Percentiles rank a stretch among this genome's conserved stretches.
Evolutionary conservation across 2,329 filamentous ascomycete genomes (phyloP).

Genomic region (Pseudonectria buxi): DNA sequence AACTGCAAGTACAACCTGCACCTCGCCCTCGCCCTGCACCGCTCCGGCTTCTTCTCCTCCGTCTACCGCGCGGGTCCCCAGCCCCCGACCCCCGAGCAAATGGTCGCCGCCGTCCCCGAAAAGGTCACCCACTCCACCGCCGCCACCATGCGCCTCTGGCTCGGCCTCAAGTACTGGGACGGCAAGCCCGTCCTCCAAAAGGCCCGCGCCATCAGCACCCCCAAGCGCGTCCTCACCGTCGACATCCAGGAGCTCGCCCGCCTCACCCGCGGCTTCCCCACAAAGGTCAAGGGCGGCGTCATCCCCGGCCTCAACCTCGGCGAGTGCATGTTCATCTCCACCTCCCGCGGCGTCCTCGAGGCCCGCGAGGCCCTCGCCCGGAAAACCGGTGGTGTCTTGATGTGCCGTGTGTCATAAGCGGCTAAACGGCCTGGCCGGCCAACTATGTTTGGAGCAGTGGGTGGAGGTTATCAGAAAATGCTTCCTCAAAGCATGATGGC

Average conservation of each 20-base stretch:
- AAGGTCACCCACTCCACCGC: conserved; percentile 64
- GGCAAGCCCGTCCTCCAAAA: conserved; percentile 69
- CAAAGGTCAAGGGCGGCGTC: conserved; percentile 52
- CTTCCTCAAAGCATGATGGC: conserved; percentile 15
- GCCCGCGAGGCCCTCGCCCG: conserved; percentile 73
- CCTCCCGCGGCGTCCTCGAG: conserved; percentile 73
- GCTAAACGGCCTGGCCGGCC: not conserved
- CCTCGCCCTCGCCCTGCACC: conserved; percentile 70
- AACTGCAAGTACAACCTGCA: conserved; percentile 74
- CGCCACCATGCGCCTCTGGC: conserved; percentile 69
- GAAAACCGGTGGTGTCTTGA: conserved; percentile 70
- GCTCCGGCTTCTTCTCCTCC: conserved; percentile 72
- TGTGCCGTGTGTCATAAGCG: conserved; percentile 59
- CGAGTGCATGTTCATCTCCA: conserved; percentile 75
- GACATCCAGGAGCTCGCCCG: conserved; percentile 53
- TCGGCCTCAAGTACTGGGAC: conserved; percentile 86
- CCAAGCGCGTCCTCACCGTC: conserved; percentile 64
- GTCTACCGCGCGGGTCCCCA: conserved; percentile 64
- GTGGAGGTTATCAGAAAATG: conserved; percentile 5
- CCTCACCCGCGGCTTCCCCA: conserved; percentile 62
- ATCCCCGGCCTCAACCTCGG: conserved; percentile 71
- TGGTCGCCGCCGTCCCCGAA: conserved; percentile 43
- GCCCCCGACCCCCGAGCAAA: conserved; percentile 41
- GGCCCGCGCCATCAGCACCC: conserved; percentile 63
- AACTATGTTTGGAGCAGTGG: not conserved